Evolutionary conservation across 306 rosid species (phyloP), one percentile per base, ranked within the genome.

Genomic region (Vachellia collinsii): DNA sequence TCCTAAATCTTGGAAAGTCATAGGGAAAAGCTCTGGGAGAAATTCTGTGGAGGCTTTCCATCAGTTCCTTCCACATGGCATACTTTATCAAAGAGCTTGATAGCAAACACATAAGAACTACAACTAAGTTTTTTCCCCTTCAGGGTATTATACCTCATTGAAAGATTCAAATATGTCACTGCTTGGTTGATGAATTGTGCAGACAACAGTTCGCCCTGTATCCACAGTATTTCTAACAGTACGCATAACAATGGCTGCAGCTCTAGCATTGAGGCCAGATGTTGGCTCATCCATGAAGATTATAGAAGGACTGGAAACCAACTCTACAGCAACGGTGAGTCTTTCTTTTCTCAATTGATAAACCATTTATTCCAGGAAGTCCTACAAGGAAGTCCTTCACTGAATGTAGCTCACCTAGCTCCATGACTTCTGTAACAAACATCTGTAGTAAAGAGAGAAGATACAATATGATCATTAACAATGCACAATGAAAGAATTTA

Each of bases 151-250:
- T 75, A 86, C 92, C 92, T 88, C 92, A 67, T 88, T 89, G 41
- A 88, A 88, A 70, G 87, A 65, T 80, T 88, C 90, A 80, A 86
- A 88, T 77, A 88, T 80, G 85, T 88, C 92, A 43, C 86, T 86
- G 86, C 90, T 86, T 74, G 92, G 92, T 81, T 88, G 90, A 83
- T 88, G 90, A 86, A 88, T 88, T 75, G 92, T 86, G 87, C 92
- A 88, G 72, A 84, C 90, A 7, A 88, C 83, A 58, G 92, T 88
- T 80, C 90, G 64, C 19, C 92, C 90, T 11, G 88, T 86, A 71
- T 86, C 87, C 10, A 82, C 88, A 17, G 88, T 88, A 54, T 88
- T 88, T 82, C 92, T 84, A 72, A 88, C 84, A 0, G 88, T 66
- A 36, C 90, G 92, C 92, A 88, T 88, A 8, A 86, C 92, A 41